Conservation (phyloP, 2,329 filamentous ascomycete genomes). For the Cladophialophora exuberans region DNA sequence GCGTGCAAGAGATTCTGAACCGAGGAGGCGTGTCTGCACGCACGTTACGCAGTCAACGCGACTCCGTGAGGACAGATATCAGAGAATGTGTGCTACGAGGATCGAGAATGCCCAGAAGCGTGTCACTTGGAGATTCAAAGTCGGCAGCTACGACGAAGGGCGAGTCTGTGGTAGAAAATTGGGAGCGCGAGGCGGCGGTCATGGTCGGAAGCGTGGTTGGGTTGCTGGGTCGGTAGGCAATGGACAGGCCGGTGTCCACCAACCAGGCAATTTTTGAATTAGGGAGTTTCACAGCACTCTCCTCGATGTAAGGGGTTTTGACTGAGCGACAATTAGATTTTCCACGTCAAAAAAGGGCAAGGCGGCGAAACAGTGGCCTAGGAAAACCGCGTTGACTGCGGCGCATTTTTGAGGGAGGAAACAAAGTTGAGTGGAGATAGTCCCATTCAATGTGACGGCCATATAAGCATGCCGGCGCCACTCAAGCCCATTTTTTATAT, state of each 20-base stretch:
- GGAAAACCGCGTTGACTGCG: too few species aligned
- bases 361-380: too few species aligned
- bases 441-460: too few species aligned
- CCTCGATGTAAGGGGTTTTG: too few species aligned
- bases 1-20: constrained; percentile 82
- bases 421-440: too few species aligned
- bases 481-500: neutral
- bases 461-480: too few species aligned
- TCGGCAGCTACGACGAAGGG: constrained; percentile 41
- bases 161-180: constrained; percentile 58
- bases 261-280: neutral
- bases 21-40: constrained; percentile 83
- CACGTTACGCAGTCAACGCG: constrained; percentile 75
- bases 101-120: constrained; percentile 65
- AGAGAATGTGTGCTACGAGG: constrained; percentile 81
- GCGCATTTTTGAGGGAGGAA: too few species aligned
- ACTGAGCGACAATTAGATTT: too few species aligned
- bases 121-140: constrained; percentile 48
- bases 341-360: too few species aligned
- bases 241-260: neutral
- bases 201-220: constrained; percentile 85
- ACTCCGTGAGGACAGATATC: constrained; percentile 74
- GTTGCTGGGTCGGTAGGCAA: constrained; percentile 41
- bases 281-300: too few species aligned
- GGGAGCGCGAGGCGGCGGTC: constrained; percentile 91